These are phyloP conservation scores for Fusarium falciforme DNA, from an alignment of 2,329 filamentous ascomycete genomes.

Conservation along the genomic window DNA sequence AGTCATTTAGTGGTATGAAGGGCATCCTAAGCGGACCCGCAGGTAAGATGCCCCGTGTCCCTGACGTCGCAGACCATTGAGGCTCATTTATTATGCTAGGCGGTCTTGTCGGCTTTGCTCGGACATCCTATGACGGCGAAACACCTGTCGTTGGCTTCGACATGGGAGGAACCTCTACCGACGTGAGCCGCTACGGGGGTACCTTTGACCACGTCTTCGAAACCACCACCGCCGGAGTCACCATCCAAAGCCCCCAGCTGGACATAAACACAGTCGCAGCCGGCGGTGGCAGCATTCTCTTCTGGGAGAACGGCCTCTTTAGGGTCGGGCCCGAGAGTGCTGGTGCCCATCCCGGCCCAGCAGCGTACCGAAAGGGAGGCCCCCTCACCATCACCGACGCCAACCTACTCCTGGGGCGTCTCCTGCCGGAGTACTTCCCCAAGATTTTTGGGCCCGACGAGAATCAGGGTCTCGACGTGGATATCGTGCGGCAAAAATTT, in stretches of 20 bases:
- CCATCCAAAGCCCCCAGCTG: constrained; percentile 76
- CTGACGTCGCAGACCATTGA: accelerated
- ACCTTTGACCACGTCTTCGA: constrained; percentile 80
- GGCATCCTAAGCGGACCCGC: constrained; percentile 39
- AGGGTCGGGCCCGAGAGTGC: constrained; percentile 79
- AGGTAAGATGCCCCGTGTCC: constrained; percentile 16
- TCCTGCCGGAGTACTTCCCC: constrained; percentile 71
- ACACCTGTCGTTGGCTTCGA: constrained; percentile 41
- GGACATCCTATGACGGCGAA: constrained; percentile 27
- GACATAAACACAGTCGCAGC: constrained; percentile 77
- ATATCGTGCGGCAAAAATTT: constrained; percentile 54
- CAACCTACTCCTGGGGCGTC: constrained; percentile 73
- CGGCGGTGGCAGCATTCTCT: constrained; percentile 65
- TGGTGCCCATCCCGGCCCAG: constrained; percentile 76
- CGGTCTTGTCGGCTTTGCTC: constrained; percentile 22
- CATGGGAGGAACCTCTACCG: constrained; percentile 73
- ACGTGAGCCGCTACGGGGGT: constrained; percentile 77
- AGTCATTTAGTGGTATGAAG: constrained; percentile 36
- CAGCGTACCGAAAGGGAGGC: constrained; percentile 76
- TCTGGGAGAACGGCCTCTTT: constrained; percentile 76
- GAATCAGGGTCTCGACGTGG: constrained; percentile 51
- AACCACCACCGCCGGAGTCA: constrained; percentile 76
- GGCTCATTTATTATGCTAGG: not conserved
- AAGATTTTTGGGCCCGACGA: constrained; percentile 47
- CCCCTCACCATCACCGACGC: constrained; percentile 79